Evolutionary conservation across 176 grass and related monocot species (phyloP).

Genomic region (Guadua angustifolia): DNA sequence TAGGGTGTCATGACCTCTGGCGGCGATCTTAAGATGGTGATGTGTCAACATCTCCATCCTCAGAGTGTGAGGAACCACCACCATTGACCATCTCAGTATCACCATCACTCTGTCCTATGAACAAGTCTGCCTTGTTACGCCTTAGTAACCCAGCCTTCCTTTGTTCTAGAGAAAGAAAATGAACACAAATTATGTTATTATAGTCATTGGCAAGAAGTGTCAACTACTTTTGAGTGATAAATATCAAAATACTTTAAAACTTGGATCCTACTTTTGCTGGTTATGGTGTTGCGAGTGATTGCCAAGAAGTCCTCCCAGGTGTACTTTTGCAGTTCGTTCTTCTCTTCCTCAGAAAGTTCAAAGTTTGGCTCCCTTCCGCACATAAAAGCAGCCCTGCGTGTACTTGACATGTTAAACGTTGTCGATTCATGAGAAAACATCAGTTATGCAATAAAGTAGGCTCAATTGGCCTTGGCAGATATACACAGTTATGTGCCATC

Average conservation of each 20-base stretch:
- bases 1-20: conserved; percentile 13
- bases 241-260: not conserved
- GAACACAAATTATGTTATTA: conserved; percentile 28
- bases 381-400: conserved; percentile 91
- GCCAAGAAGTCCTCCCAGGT: conserved; percentile 84
- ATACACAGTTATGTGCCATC: not conserved
- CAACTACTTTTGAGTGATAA: not conserved
- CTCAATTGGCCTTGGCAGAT: conserved; percentile 1
- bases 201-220: not conserved
- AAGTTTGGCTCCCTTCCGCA: conserved; percentile 98
- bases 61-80: conserved; percentile 68
- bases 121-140: conserved; percentile 55
- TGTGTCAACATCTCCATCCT: conserved; percentile 66
- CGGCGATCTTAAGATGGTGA: conserved; percentile 52
- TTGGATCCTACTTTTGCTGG: conserved; percentile 81
- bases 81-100: conserved; percentile 58
- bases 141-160: conserved; percentile 59
- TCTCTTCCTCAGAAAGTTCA: conserved; percentile 76
- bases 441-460: conserved; percentile 10
- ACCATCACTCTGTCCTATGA: conserved; percentile 54
- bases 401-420: conserved; percentile 1
- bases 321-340: conserved; percentile 69
- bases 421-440: conserved; percentile 2
- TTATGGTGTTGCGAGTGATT: conserved; percentile 85
- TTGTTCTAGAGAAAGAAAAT: conserved; percentile 62